Evolutionary conservation across 139 green algal genomes (phyloP), one percentile per base, ranked within the genome.

Genomic region (Tetraselmis striata): DNA sequence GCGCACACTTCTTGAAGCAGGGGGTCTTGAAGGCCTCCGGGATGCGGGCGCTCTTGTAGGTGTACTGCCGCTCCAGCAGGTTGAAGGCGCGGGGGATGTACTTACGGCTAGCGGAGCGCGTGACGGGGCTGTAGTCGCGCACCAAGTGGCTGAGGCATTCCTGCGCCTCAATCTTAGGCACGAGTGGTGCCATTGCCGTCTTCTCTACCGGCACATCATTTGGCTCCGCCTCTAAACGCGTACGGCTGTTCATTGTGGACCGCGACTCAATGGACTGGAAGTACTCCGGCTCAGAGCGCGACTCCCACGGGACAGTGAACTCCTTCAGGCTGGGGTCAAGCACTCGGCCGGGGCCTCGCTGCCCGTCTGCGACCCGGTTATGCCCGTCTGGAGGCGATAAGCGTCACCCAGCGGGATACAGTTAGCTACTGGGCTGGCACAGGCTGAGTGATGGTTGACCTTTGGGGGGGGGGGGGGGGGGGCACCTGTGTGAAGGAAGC

Each of bases 311-410:
- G 18, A 67, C 45, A 5, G 45, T 18, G 18, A 67, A 67, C 45
- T 67, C 45, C 45, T 67, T 5, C 45, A 67, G 45, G 11, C 18
- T 67, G 45, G 45, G 45, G 45, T 67, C 45, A 5, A 67, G 18
- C 5, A 67, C 45, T 18, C 45, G 45, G 45, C 45, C 45, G 11
- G 45, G 45, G 11, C 45, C 45, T 18, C 18, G 45, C 45, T 67
- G 45, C 45, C 45, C 45, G 45, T 67, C 45, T 5, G 45, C 45
- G 11, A 67, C 45, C 18, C 45, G 5, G 18, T 18, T 67, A 18
- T 67, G 5, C 11, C 5, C 45, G 18, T 29, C 58, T 0, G 81
- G 23, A 1, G 81, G 77, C 25, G 89, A 80, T 1, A n/a, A n/a
- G n/a, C n/a, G n/a, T n/a, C n/a, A n/a, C n/a, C n/a, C n/a, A n/a